Evolutionary conservation across 2,329 filamentous ascomycete species (phyloP).

Genomic region (Achaetomium macrosporum): DNA sequence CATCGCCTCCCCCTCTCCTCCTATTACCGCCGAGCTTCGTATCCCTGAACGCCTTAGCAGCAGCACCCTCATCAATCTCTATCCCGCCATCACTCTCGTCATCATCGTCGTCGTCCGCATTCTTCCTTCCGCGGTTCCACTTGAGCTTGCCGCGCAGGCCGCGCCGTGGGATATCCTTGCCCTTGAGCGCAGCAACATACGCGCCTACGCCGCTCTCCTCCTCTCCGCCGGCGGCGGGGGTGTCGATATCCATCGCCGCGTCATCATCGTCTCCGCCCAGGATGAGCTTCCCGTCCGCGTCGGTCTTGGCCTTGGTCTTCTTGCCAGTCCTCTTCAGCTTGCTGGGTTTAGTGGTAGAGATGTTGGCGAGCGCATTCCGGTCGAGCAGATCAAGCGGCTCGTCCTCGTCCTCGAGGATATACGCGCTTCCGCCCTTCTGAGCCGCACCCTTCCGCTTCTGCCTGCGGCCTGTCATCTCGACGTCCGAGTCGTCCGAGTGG

Average conservation of each 20-base stretch:
- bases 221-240: constrained; percentile 32
- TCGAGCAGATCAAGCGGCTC: constrained; percentile 93
- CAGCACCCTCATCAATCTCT: constrained; percentile 33
- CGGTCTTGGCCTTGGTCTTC: constrained; percentile 61
- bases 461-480: constrained; percentile 39
- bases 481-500: constrained; percentile 57
- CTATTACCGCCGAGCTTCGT: constrained; percentile 6
- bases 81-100: constrained; percentile 42
- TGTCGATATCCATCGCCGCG: constrained; percentile 57
- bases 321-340: constrained; percentile 55
- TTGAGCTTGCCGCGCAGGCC: constrained; percentile 64
- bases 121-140: constrained; percentile 53
- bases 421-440: constrained; percentile 63
- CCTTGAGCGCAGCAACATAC: constrained; percentile 64
- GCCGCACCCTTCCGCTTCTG: constrained; percentile 40
- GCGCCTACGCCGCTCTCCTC: constrained; percentile 56
- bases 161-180: constrained; percentile 58
- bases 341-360: constrained; percentile 81
- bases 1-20: not conserved
- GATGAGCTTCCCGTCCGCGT: constrained; percentile 76
- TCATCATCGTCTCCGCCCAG: constrained; percentile 54
- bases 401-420: constrained; percentile 90
- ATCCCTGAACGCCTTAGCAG: constrained; percentile 46
- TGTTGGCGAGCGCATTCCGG: constrained; percentile 81
- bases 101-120: constrained; percentile 40